Percentiles rank a stretch among this genome's conserved stretches.
These are phyloP conservation scores for Diaporthe sp. DNA, from an alignment of 2,329 filamentous ascomycete species.

Conservation along the genomic window DNA sequence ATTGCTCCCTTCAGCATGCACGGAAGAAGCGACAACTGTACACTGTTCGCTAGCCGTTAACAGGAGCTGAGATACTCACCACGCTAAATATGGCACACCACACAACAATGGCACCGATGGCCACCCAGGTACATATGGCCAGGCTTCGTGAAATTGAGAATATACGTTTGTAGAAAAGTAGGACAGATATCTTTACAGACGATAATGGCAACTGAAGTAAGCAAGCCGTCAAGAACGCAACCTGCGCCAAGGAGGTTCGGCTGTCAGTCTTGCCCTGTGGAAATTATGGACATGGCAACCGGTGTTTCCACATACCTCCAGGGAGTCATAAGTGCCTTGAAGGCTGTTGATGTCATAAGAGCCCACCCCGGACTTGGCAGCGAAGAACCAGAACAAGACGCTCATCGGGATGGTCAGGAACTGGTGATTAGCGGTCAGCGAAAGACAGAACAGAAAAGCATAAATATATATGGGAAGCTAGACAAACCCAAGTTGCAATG, in stretches of 20 bases:
- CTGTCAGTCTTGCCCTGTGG: background rate
- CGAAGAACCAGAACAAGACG: background rate
- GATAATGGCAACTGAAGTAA: background rate
- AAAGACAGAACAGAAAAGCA: no score
- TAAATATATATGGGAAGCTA: no score
- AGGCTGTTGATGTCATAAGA: background rate
- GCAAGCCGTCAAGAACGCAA: background rate
- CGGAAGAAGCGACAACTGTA: no score
- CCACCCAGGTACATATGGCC: background rate
- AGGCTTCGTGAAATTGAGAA: background rate
- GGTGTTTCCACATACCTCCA: background rate
- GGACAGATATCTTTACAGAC: background rate
- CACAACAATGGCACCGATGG: background rate
- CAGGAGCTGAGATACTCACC: background rate
- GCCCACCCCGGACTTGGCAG: background rate
- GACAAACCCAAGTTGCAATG: background rate
- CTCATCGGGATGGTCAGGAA: background rate
- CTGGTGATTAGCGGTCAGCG: background rate
- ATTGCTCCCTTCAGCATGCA: no score
- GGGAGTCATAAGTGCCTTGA: background rate
- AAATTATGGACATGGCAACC: background rate
- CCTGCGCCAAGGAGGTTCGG: background rate
- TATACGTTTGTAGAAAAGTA: slow-evolving; percentile 20
- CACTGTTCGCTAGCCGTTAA: no score
- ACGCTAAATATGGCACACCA: background rate